Conservation (phyloP, 2,329 filamentous ascomycete genomes). For the Colletotrichum chlorophyti region DNA sequence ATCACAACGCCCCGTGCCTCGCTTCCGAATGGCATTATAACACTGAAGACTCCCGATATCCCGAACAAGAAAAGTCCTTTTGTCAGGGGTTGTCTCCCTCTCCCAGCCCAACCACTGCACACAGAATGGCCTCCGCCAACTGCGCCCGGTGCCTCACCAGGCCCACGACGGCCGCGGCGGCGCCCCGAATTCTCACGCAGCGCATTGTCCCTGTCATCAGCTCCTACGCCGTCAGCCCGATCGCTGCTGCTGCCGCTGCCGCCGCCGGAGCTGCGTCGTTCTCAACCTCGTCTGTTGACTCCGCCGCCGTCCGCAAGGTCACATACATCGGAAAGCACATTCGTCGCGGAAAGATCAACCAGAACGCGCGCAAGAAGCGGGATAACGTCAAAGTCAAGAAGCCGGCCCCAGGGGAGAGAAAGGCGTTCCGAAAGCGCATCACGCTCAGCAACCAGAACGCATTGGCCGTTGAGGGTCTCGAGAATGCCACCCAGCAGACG, state of each 20-base stretch:
- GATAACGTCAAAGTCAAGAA: conserved; percentile 56
- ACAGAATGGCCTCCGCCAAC: conserved; percentile 46
- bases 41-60: not conserved
- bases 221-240: conserved; percentile 28
- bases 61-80: conserved; percentile 24
- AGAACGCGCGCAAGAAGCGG: conserved; percentile 53
- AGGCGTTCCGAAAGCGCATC: conserved; percentile 85
- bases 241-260: conserved; percentile 36
- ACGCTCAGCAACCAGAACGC: conserved; percentile 95
- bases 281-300: conserved; percentile 43
- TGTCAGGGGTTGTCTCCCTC: conserved; percentile 15
- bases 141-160: conserved; percentile 51
- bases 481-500: conserved; percentile 62
- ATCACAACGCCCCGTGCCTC: not conserved
- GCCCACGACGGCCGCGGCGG: conserved; percentile 36
- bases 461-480: conserved; percentile 74
- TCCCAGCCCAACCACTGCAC: not conserved
- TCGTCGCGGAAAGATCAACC: conserved; percentile 29
- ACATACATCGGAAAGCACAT: conserved; percentile 28
- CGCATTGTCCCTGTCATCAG: conserved; percentile 41
- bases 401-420: conserved; percentile 80
- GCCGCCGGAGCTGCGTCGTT: conserved; percentile 47
- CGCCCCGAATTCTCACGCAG: conserved; percentile 35
- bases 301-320: conserved; percentile 31
- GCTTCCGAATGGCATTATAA: conserved; percentile 15